These are phyloP conservation scores for Paecilomyces formosus DNA, from an alignment of 2,329 filamentous ascomycete genomes.

Conservation along the genomic window DNA sequence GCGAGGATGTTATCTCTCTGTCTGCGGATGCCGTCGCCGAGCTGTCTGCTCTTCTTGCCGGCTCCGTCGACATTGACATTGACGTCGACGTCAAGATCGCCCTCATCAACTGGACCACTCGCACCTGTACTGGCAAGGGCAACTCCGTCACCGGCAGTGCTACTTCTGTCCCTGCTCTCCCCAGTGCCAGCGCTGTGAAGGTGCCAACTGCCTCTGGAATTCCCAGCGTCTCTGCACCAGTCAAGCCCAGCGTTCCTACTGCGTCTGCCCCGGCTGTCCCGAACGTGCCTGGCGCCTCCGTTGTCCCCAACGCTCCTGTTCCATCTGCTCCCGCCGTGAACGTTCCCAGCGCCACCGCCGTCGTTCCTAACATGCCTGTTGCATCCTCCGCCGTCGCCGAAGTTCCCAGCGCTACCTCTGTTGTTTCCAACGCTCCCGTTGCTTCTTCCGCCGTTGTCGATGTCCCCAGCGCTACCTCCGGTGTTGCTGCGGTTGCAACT, in stretches of 20 bases:
- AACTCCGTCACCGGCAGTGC: constrained; percentile 12
- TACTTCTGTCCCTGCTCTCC: constrained; percentile 11
- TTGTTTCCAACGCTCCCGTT: no score
- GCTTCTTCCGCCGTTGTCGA: not conserved
- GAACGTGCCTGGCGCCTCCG: constrained; percentile 7
- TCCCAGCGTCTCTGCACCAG: not conserved
- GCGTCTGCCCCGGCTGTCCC: constrained; percentile 1
- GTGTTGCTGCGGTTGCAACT: no score
- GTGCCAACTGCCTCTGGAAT: not conserved
- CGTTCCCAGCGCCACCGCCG: not conserved
- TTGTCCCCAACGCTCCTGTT: constrained; percentile 3
- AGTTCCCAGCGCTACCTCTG: no score
- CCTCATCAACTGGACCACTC: constrained; percentile 32
- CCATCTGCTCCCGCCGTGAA: not conserved
- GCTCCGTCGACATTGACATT: constrained; percentile 44
- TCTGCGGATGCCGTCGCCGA: constrained; percentile 26
- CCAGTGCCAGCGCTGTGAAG: not conserved
- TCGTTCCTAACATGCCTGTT: no score
- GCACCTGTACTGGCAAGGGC: not conserved
- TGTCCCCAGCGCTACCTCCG: constrained; percentile 5
- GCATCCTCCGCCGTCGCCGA: no score
- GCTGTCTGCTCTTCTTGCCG: constrained; percentile 28
- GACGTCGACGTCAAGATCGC: constrained; percentile 47
- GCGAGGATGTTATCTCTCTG: constrained; percentile 24
- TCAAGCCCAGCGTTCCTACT: not conserved